These are phyloP conservation scores for Ophiocordyceps camponoti-rufipedis DNA, from an alignment of 2,329 filamentous ascomycete species.

Conservation along the genomic window DNA sequence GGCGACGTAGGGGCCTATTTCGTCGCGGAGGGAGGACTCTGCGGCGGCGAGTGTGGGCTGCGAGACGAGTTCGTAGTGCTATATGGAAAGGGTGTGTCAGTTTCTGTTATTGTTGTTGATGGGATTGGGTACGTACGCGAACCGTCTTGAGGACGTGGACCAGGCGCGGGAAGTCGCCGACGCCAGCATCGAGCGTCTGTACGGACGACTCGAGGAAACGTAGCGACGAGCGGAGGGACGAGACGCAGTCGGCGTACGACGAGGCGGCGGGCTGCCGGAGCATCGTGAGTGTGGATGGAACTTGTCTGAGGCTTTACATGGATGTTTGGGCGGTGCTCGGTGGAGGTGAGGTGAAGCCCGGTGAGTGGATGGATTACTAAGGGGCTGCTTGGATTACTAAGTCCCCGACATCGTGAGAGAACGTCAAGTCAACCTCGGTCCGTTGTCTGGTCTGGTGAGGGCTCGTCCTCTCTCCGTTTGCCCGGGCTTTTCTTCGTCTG, in stretches of 20 bases:
- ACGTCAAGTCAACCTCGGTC: no score
- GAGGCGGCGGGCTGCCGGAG: conserved; percentile 10
- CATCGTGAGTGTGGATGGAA: background rate
- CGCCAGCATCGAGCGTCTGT: conserved; percentile 33
- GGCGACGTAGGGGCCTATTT: conserved; percentile 75
- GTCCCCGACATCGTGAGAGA: no score
- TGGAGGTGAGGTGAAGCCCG: no score
- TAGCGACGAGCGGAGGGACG: conserved; percentile 40
- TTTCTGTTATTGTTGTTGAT: no score
- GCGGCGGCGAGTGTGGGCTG: conserved; percentile 67
- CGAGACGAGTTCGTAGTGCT: conserved; percentile 89
- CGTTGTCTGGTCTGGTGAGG: no score
- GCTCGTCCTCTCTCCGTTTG: no score
- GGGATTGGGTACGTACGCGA: conserved; percentile 22
- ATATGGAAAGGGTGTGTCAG: background rate
- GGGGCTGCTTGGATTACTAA: no score
- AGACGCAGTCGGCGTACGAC: conserved; percentile 40
- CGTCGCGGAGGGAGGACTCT: conserved; percentile 68
- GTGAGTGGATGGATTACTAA: no score
- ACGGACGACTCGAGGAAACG: conserved; percentile 43
- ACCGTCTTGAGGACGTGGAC: conserved; percentile 37
- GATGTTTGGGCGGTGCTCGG: no score
- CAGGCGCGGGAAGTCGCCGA: conserved; percentile 39
- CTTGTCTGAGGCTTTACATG: background rate
- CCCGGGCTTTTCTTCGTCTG: no score